Percentiles rank a stretch among this genome's conserved stretches.
These are phyloP conservation scores for Vicia faba DNA, from an alignment of 306 rosid species.

Conservation along the genomic window DNA sequence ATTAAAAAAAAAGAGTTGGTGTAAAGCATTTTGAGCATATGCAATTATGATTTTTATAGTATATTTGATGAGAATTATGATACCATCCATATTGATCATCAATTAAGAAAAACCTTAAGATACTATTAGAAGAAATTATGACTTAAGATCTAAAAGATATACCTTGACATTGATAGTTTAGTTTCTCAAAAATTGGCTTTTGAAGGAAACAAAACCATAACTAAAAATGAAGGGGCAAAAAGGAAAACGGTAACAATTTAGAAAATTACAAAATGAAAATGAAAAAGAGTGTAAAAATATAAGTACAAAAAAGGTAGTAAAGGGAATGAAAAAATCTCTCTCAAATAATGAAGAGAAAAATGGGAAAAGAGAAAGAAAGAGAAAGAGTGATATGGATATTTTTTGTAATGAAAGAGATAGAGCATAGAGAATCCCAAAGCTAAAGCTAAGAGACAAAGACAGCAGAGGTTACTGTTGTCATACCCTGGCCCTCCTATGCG, in stretches of 20 bases:
- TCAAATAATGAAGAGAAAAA: slow-evolving; percentile 61
- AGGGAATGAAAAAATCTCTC: background rate
- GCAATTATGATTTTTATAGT: slow-evolving; percentile 29
- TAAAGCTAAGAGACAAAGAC: slow-evolving; percentile 55
- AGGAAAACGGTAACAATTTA: slow-evolving; percentile 16
- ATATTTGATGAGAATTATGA: slow-evolving; percentile 22
- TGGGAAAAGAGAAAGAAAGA: slow-evolving; percentile 22
- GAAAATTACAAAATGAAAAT: slow-evolving; percentile 8
- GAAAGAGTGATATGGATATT: slow-evolving; percentile 58
- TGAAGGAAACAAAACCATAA: background rate
- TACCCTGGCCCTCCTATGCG: slow-evolving; percentile 40
- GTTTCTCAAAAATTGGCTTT: background rate
- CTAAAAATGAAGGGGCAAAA: slow-evolving; percentile 3
- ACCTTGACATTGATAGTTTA: slow-evolving; percentile 25
- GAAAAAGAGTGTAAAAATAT: background rate
- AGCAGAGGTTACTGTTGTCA: slow-evolving; percentile 58
- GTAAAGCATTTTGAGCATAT: slow-evolving; percentile 35
- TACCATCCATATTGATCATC: background rate
- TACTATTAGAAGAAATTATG: slow-evolving; percentile 29
- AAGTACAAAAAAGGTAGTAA: slow-evolving; percentile 25
- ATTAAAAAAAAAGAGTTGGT: slow-evolving; percentile 25
- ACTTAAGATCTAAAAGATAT: slow-evolving; percentile 2
- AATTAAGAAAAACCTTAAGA: background rate
- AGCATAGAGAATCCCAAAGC: slow-evolving; percentile 71
- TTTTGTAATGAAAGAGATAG: slow-evolving; percentile 49